Conservation (phyloP, 352 stramenopile genomes). For the Globisporangium sylvaticum region DNA sequence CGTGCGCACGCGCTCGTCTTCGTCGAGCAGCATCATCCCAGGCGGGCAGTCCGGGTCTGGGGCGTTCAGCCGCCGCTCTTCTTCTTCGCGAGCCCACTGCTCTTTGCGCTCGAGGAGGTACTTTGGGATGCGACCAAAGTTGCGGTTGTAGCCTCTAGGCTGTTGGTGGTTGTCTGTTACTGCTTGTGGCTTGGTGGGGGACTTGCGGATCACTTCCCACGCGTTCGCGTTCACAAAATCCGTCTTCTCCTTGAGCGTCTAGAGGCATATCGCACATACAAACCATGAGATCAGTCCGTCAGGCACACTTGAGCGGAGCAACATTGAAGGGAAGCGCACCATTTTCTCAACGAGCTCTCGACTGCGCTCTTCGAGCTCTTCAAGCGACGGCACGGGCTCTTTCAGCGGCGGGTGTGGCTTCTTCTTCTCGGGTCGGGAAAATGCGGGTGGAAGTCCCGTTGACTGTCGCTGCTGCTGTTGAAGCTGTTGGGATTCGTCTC, state of each 20-base stretch:
- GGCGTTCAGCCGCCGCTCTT: conserved; percentile 61
- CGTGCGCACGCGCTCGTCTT: conserved; percentile 76
- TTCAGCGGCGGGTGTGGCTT: conserved; percentile 24
- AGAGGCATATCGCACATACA: neutral
- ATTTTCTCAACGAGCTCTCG: conserved; percentile 31
- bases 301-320: neutral
- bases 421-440: conserved; percentile 4
- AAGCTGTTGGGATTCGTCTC: conserved; percentile 9
- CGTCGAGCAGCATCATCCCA: conserved; percentile 80
- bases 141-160: conserved; percentile 24
- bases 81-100: conserved; percentile 81
- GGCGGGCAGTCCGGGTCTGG: conserved; percentile 84
- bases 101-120: conserved; percentile 75
- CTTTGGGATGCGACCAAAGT: conserved; percentile 59
- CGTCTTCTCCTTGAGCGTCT: conserved; percentile 55
- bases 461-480: conserved; percentile 6
- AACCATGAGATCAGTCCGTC: neutral
- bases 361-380: conserved; percentile 44
- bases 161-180: conserved; percentile 14
- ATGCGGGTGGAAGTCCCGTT: conserved; percentile 6
- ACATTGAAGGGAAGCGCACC: neutral
- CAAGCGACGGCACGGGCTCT: conserved; percentile 43
- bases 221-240: conserved; percentile 75
- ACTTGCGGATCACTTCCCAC: conserved; percentile 70
- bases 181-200: conserved; percentile 18